Conservation (phyloP, 495 filamentous ascomycete species). For the Tuber melanosporum region DNA sequence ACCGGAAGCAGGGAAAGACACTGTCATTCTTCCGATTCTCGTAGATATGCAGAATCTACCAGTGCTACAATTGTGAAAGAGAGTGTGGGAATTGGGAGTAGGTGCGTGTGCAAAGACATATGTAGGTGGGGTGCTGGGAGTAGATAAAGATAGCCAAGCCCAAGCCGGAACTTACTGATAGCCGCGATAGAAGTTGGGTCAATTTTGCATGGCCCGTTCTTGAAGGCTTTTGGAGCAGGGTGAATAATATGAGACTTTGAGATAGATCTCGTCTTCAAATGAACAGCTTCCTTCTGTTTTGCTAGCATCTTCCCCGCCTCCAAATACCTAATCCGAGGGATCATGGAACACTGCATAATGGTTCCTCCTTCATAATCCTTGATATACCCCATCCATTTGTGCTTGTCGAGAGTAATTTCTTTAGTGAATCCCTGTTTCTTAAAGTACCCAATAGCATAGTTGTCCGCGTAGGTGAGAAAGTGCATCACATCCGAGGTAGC, state of each 20-base stretch:
- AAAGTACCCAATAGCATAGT: constrained; percentile 98
- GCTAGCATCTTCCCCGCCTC: constrained; percentile 90
- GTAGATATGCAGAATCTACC: not conserved
- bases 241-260: constrained; percentile 85
- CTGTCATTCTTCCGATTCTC: not conserved
- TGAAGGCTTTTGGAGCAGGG: constrained; percentile 60
- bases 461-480: constrained; percentile 97
- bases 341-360: constrained; percentile 98
- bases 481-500: constrained; percentile 95
- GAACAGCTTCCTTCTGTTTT: constrained; percentile 91
- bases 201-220: constrained; percentile 51
- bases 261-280: constrained; percentile 88
- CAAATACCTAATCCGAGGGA: constrained; percentile 88
- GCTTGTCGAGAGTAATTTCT: constrained; percentile 85
- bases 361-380: constrained; percentile 99
- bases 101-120: not conserved
- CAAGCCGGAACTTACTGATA: constrained; percentile 36
- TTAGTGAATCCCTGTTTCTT: constrained; percentile 99
- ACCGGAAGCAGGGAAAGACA: not conserved
- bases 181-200: constrained; percentile 44
- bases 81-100: not conserved
- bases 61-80: not conserved
- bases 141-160: not conserved
- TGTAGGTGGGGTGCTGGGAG: not conserved
- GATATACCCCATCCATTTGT: constrained; percentile 98